Percentiles rank a stretch among this genome's conserved stretches.
phyloP scores from a whole-genome alignment of 805 yeast genomes.

The Lipomyces kockii region DNA sequence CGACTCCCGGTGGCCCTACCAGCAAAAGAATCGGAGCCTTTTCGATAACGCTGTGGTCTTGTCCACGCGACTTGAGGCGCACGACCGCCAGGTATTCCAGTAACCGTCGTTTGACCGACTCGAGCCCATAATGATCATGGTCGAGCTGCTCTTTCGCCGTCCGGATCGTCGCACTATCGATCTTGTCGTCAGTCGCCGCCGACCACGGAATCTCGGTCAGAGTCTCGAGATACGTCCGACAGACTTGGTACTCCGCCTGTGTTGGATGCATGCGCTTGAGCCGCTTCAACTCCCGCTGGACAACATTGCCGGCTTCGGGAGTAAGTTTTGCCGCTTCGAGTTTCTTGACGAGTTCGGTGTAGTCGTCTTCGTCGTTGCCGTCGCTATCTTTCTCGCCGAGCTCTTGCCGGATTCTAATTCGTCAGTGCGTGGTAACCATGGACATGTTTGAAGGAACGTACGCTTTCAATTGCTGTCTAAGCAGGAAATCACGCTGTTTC shows the following conservation, averaged over 20 bases:
- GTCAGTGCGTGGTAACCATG: not conserved
- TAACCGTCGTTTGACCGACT: conserved; percentile 72
- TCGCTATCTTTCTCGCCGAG: conserved; percentile 40
- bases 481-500: conserved; percentile 42
- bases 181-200: conserved; percentile 37
- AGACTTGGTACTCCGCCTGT: conserved; percentile 51
- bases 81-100: conserved; percentile 80
- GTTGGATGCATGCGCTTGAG: conserved; percentile 48
- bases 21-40: conserved; percentile 75
- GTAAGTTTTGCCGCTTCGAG: conserved; percentile 34
- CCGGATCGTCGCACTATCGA: conserved; percentile 49
- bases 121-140: conserved; percentile 78
- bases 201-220: conserved; percentile 50
- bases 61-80: conserved; percentile 53
- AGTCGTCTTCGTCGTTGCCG: conserved; percentile 45
- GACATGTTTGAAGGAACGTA: conserved; percentile 7
- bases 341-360: conserved; percentile 41
- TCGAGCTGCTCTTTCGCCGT: conserved; percentile 64
- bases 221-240: conserved; percentile 50
- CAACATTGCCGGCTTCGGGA: conserved; percentile 43
- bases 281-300: conserved; percentile 48
- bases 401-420: conserved; percentile 37
- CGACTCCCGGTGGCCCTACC: conserved; percentile 94
- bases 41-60: conserved; percentile 28
- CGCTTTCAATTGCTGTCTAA: conserved; percentile 38